Evolutionary conservation across 768 basidiomycete genomes (phyloP), one percentile per base, ranked within the genome.

Genomic region (Boletellus sp.): DNA sequence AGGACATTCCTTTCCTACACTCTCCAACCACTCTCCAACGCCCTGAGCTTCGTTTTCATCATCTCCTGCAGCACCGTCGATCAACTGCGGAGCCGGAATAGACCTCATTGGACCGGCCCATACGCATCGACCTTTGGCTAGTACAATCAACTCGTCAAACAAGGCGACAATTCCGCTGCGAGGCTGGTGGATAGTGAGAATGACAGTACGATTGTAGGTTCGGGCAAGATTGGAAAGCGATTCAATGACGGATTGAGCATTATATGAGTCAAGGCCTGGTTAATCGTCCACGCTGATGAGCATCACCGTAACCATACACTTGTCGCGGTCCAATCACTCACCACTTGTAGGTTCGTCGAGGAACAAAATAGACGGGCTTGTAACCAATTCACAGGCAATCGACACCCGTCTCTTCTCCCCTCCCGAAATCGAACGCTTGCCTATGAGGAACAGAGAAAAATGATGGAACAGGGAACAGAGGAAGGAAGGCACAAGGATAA

Each of bases 121-220:
- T 34, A 61, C 64, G 63, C 64, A 65, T 47, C 90, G 87, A 2
- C 96, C 96, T 44, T 80, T 77, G 0, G 90, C 90, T 16, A 99
- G 77, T 3, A 98, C 74, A 3, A 98, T 68, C 26, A 99, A 77
- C 53, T 94, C 86, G 64, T 99, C 95, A 57, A 99, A 98, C 12
- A 99, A 73, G 0, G 92, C 85, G 13, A 98, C 94, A 58, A 99
- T 98, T 69, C 97, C 97, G 66, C 91, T 94, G 44, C 95, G 85
- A 13, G 95, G 96, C 67, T 98, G 96, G 61, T 99, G 96, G 49
- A 99, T 98, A 0, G 95, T 98, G 72, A 98, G 96, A 50, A 98
- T 78, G 44, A 98, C 91, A 0, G 94, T 98, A 31, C 95, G 85
- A 56, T 94, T 92, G 69, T 93, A 98, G 58, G 87, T 81, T 24